Conservation (phyloP, 345 rosid genomes). For the Eucalyptus cloeziana region DNA sequence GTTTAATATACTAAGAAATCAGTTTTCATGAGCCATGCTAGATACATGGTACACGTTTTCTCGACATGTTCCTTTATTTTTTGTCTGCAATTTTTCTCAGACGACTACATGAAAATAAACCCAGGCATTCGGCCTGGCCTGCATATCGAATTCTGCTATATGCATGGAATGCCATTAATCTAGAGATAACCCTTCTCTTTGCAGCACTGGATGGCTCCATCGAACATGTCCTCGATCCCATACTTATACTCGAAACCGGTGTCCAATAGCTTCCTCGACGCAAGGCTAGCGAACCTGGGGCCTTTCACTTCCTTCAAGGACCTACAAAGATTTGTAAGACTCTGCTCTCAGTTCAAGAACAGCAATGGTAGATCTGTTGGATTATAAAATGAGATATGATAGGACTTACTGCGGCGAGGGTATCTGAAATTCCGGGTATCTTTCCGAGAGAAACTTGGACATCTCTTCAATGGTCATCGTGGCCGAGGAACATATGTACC, state of each 20-base stretch:
- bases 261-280: constrained; percentile 19
- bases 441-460: constrained; percentile 8
- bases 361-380: background rate
- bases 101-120: background rate
- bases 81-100: background rate
- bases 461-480: background rate
- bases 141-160: background rate
- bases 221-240: constrained; percentile 16
- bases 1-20: background rate
- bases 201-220: constrained; percentile 13
- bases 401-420: constrained; percentile 6
- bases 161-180: background rate
- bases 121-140: background rate
- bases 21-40: background rate
- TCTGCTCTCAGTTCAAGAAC: background rate
- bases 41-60: background rate
- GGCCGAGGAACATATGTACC: constrained; percentile 24
- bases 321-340: background rate
- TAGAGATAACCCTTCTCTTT: constrained; percentile 11
- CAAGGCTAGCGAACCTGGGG: background rate
- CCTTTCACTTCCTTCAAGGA: background rate
- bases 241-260: constrained; percentile 18
- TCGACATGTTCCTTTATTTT: background rate
- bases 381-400: background rate
- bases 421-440: constrained; percentile 8